Percentiles rank a stretch among this genome's conserved stretches.
Evolutionary conservation across 2,329 filamentous ascomycete genomes (phyloP).

Genomic region (Alternaria sp.): DNA sequence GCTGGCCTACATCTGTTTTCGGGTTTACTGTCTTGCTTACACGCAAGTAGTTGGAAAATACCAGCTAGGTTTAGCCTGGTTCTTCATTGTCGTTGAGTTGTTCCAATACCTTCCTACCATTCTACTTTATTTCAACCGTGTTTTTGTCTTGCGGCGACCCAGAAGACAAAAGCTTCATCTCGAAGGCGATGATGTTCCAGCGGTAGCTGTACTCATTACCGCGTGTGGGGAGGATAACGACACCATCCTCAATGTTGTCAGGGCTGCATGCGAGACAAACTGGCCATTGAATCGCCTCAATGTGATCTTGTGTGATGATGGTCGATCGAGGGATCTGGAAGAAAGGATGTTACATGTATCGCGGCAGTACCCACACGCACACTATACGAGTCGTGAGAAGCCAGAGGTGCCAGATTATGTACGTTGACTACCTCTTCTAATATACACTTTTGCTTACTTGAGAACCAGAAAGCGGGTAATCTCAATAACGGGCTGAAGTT

Average conservation of each 20-base stretch:
- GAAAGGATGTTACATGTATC: slow-evolving; percentile 49
- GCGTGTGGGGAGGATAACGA: slow-evolving; percentile 56
- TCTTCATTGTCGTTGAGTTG: background rate
- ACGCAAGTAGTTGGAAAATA: background rate
- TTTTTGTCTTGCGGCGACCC: background rate
- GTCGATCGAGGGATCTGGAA: slow-evolving; percentile 32
- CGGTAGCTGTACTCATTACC: slow-evolving; percentile 56
- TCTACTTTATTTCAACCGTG: background rate
- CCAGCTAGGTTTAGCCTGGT: background rate
- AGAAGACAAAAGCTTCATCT: slow-evolving; percentile 5
- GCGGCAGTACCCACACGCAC: slow-evolving; percentile 51
- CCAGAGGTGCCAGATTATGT: slow-evolving; percentile 50
- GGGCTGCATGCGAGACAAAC: slow-evolving; percentile 14
- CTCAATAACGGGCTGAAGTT: slow-evolving; percentile 62
- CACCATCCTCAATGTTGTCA: slow-evolving; percentile 48
- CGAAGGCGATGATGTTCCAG: slow-evolving; percentile 36
- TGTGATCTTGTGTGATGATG: slow-evolving; percentile 49
- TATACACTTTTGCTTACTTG: slow-evolving; percentile 52
- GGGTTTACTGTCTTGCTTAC: background rate
- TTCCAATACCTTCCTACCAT: background rate
- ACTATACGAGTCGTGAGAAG: slow-evolving; percentile 56
- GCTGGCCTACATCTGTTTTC: background rate
- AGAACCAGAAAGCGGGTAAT: slow-evolving; percentile 66
- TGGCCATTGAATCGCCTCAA: slow-evolving; percentile 48
- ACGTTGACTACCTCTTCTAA: background rate